These are phyloP conservation scores for Annulohypoxylon stygium DNA, from an alignment of 495 filamentous ascomycete species.

Conservation along the genomic window DNA sequence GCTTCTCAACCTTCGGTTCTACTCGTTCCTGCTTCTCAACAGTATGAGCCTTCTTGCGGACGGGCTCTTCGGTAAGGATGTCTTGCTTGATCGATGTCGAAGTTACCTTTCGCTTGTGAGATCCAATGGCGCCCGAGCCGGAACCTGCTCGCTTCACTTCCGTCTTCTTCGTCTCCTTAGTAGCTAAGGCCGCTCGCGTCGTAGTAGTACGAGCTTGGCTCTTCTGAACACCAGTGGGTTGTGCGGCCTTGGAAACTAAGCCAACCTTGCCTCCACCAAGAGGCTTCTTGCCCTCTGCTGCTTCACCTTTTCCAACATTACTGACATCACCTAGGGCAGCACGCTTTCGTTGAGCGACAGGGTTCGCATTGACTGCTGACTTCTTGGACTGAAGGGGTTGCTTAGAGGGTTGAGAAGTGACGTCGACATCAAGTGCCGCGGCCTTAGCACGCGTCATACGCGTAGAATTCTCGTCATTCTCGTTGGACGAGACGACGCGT, in stretches of 20 bases:
- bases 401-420: constrained; percentile 70
- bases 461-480: constrained; percentile 94
- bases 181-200: constrained; percentile 70
- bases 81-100: constrained; percentile 71
- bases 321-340: constrained; percentile 92
- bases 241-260: constrained; percentile 81
- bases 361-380: constrained; percentile 66
- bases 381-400: constrained; percentile 79
- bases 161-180: constrained; percentile 76
- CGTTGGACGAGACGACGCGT: constrained; percentile 81
- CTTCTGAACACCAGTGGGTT: constrained; percentile 84
- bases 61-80: constrained; percentile 67
- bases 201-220: constrained; percentile 71
- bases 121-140: constrained; percentile 74
- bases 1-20: constrained; percentile 57
- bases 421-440: constrained; percentile 74
- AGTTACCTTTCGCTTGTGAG: constrained; percentile 72
- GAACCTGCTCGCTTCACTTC: constrained; percentile 79
- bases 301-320: constrained; percentile 87
- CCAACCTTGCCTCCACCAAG: constrained; percentile 66
- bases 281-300: constrained; percentile 78
- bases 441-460: constrained; percentile 95
- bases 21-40: constrained; percentile 50
- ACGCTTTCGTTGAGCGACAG: constrained; percentile 71
- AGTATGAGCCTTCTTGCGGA: constrained; percentile 63